Evolutionary conservation across 495 filamentous ascomycete species (phyloP).

Genomic region (Penicillium flavigenum): DNA sequence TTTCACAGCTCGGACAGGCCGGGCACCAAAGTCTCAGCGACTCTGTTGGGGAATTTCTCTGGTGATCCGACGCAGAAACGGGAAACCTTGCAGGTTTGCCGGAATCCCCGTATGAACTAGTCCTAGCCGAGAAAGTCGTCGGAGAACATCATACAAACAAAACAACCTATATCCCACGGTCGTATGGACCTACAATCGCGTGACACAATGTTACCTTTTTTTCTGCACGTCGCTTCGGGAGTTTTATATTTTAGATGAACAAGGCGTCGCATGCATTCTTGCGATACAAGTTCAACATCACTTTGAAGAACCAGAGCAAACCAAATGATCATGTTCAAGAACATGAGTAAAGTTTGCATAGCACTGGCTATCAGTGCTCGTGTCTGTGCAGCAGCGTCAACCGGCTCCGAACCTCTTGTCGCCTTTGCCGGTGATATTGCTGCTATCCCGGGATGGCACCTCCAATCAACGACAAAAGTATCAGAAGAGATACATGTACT

Average conservation of each 20-base stretch:
- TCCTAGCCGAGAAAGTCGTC: slow-evolving; percentile 2
- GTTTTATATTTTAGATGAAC: not conserved
- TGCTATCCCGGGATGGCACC: slow-evolving; percentile 54
- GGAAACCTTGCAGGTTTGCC: not conserved
- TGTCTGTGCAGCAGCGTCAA: slow-evolving; percentile 1
- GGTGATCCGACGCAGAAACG: not conserved
- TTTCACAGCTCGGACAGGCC: not conserved
- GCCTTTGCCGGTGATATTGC: slow-evolving; percentile 32
- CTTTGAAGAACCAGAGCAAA: not conserved
- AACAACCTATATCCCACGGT: slow-evolving; percentile 4
- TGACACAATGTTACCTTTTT: slow-evolving; percentile 1
- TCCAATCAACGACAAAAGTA: slow-evolving; percentile 48
- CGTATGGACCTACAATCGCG: not conserved
- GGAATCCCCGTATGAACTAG: slow-evolving; percentile 3
- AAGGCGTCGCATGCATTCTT: not conserved
- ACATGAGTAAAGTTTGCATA: not conserved
- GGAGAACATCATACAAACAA: not conserved
- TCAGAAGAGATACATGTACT: slow-evolving; percentile 39
- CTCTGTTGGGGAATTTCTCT: not conserved
- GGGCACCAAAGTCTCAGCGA: not conserved
- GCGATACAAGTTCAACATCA: not conserved
- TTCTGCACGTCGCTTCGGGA: not conserved
- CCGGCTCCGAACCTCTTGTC: slow-evolving; percentile 13
- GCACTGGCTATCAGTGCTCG: slow-evolving; percentile 4
- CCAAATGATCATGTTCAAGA: not conserved